Percentiles rank a stretch among this genome's conserved stretches.
Conservation (phyloP, 2,329 filamentous ascomycete species). For the Emydomyces testavorans region DNA sequence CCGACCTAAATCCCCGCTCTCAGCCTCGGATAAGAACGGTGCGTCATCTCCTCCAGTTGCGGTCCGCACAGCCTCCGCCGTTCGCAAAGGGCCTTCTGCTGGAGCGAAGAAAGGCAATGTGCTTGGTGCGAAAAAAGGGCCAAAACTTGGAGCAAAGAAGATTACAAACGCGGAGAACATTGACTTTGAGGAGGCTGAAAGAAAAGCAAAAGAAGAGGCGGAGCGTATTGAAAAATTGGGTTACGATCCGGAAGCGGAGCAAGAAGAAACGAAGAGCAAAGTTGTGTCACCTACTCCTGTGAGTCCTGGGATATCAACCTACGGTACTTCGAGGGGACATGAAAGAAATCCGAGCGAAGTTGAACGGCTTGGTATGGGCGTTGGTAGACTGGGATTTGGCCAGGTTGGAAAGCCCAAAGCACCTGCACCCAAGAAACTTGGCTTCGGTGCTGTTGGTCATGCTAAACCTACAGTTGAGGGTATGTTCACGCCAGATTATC, state of each 20-base stretch:
- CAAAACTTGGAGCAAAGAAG: slow-evolving; percentile 89
- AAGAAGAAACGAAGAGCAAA: slow-evolving; percentile 38
- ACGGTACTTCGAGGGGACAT: slow-evolving; percentile 46
- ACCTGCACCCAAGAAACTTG: slow-evolving; percentile 60
- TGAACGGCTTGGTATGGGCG: slow-evolving; percentile 80
- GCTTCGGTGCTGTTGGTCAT: slow-evolving; percentile 75
- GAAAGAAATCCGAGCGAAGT: slow-evolving; percentile 60
- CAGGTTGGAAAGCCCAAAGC: slow-evolving; percentile 59
- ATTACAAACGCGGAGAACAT: slow-evolving; percentile 61
- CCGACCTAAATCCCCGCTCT: slow-evolving; percentile 75
- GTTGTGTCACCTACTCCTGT: slow-evolving; percentile 67
- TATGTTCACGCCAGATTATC: slow-evolving; percentile 30
- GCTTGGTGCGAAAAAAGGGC: slow-evolving; percentile 69
- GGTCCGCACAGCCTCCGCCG: slow-evolving; percentile 64
- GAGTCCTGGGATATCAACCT: slow-evolving; percentile 51
- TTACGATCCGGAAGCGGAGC: slow-evolving; percentile 85
- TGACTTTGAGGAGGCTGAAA: slow-evolving; percentile 95
- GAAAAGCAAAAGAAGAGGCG: slow-evolving; percentile 92
- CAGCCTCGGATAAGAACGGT: slow-evolving; percentile 43
- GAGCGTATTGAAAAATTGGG: slow-evolving; percentile 91
- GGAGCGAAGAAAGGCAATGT: slow-evolving; percentile 70
- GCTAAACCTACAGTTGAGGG: slow-evolving; percentile 59
- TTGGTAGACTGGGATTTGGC: slow-evolving; percentile 75
- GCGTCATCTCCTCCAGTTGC: slow-evolving; percentile 45
- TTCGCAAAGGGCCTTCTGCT: slow-evolving; percentile 59